Conservation (phyloP, 2,329 filamentous ascomycete genomes). For the Monilinia polystroma region DNA sequence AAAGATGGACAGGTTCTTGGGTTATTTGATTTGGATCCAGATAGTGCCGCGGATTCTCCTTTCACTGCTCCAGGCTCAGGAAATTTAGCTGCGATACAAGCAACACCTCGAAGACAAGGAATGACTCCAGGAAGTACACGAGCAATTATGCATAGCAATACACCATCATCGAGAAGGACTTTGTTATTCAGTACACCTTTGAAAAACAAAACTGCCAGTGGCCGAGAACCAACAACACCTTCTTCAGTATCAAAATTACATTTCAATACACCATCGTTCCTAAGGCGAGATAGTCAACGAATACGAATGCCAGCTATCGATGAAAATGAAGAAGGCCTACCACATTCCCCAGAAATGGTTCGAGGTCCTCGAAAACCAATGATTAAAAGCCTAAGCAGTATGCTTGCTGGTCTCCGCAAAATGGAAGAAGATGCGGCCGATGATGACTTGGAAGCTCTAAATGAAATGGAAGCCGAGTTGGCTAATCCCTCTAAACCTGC, state of each 20-base stretch:
- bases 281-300: conserved; percentile 52
- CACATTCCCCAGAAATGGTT: conserved; percentile 48
- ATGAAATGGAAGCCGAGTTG: conserved; percentile 63
- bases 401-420: conserved; percentile 68
- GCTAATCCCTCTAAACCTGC: conserved; percentile 12
- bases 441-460: conserved; percentile 71
- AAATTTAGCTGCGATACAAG: conserved; percentile 39
- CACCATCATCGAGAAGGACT: conserved; percentile 57
- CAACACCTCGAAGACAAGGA: conserved; percentile 41
- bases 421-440: conserved; percentile 69
- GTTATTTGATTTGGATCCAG: conserved; percentile 67
- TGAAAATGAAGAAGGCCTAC: conserved; percentile 54
- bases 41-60: conserved; percentile 47
- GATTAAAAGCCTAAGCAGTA: conserved; percentile 69
- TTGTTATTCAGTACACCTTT: conserved; percentile 66
- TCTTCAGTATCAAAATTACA: conserved; percentile 54
- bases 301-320: conserved; percentile 51
- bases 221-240: conserved; percentile 46
- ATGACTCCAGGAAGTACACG: conserved; percentile 6
- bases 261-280: conserved; percentile 70
- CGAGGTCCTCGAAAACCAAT: conserved; percentile 59
- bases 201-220: conserved; percentile 48
- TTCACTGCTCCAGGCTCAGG: conserved; percentile 10
- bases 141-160: conserved; percentile 38
- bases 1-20: conserved; percentile 74